These are phyloP conservation scores for Arthrobotrys musiformis DNA, from an alignment of 2,329 filamentous ascomycete species.

Conservation along the genomic window DNA sequence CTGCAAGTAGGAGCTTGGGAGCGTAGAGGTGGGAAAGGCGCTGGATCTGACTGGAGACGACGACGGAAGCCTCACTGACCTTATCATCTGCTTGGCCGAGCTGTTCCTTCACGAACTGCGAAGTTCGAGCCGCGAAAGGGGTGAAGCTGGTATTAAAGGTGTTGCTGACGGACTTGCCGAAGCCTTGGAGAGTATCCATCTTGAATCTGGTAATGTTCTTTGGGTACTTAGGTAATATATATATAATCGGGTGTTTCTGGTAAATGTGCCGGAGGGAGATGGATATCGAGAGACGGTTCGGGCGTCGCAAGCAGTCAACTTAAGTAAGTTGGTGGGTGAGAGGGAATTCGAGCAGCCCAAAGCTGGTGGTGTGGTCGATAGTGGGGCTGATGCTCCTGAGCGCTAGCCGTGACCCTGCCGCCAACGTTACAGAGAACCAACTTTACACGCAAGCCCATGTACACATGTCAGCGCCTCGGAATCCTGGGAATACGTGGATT, in stretches of 20 bases:
- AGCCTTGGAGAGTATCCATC: slow-evolving; percentile 77
- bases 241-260: not conserved
- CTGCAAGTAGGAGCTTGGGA: slow-evolving; percentile 49
- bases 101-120: slow-evolving; percentile 98
- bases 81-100: slow-evolving; percentile 94
- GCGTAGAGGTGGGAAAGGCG: slow-evolving; percentile 51
- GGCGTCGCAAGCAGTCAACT: not conserved
- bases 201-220: slow-evolving; percentile 28
- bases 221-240: not conserved
- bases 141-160: slow-evolving; percentile 70
- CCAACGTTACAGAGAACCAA: slow-evolving; percentile 39
- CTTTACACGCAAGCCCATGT: slow-evolving; percentile 33
- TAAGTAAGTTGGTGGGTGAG: slow-evolving; percentile 20
- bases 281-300: slow-evolving; percentile 6
- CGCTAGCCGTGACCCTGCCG: slow-evolving; percentile 29
- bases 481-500: not conserved
- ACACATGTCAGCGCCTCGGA: slow-evolving; percentile 11
- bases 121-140: slow-evolving; percentile 90
- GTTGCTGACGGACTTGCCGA: slow-evolving; percentile 75
- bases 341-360: not conserved
- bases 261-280: slow-evolving; percentile 4
- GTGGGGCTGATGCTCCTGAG: slow-evolving; percentile 52
- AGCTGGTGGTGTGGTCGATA: slow-evolving; percentile 48
- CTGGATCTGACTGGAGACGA: slow-evolving; percentile 39
- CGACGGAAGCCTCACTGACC: slow-evolving; percentile 65